phyloP scores from a whole-genome alignment of 305 asterid genomes.

The Rubia balearica region DNA sequence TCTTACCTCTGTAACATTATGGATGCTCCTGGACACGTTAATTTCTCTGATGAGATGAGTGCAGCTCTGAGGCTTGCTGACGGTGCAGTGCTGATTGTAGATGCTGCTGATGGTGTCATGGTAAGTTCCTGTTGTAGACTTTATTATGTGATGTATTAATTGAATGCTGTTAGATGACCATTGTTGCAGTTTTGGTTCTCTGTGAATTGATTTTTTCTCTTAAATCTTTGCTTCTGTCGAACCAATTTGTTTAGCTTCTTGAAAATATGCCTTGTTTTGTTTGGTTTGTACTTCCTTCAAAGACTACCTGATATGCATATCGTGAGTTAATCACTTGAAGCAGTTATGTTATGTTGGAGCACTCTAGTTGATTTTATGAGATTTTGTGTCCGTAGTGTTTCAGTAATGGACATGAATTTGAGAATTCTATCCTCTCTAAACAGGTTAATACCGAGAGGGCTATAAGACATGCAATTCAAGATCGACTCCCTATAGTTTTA shows the following conservation, averaged over 20 bases:
- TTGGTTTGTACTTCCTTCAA: neutral
- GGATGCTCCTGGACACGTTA: slow-evolving; percentile 98
- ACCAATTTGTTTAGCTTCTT: neutral
- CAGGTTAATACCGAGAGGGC: slow-evolving; percentile 98
- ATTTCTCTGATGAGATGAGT: slow-evolving; percentile 96
- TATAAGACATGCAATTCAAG: slow-evolving; percentile 92
- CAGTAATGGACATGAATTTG: neutral
- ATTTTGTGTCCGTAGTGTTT: neutral
- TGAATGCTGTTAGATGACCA: neutral
- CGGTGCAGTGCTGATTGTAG: slow-evolving; percentile 94
- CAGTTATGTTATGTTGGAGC: neutral
- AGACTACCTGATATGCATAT: neutral
- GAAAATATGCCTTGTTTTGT: neutral
- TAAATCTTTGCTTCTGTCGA: neutral
- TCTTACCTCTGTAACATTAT: slow-evolving; percentile 85
- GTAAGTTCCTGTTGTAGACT: slow-evolving; percentile 28
- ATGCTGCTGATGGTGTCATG: slow-evolving; percentile 98
- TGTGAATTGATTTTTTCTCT: neutral
- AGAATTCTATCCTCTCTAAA: slow-evolving; percentile 9
- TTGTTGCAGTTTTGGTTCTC: neutral
- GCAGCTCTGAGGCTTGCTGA: slow-evolving; percentile 98
- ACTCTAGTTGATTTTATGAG: neutral
- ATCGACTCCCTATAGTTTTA: slow-evolving; percentile 79
- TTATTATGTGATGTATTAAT: neutral
- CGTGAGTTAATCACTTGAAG: neutral